Conservation (phyloP, 139 green algal species). For the Pleodorina starrii region DNA sequence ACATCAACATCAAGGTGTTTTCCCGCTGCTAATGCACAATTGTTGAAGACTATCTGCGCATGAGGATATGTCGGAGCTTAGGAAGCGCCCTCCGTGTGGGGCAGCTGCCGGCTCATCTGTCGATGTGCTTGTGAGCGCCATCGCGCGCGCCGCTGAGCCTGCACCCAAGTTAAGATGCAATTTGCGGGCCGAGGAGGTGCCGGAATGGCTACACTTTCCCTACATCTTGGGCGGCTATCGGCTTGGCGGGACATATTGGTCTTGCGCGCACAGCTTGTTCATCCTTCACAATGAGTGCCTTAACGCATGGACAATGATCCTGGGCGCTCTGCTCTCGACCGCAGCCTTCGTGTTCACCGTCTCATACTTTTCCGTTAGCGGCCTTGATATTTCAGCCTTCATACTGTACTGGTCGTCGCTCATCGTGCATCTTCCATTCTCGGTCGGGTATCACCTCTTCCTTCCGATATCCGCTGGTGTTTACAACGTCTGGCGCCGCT, state of each 20-base stretch:
- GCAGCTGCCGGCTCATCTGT: not conserved
- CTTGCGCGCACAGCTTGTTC: not conserved
- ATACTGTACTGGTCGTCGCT: not conserved
- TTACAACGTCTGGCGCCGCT: slow-evolving; percentile 13
- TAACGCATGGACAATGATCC: slow-evolving; percentile 12
- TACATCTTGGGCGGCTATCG: not conserved
- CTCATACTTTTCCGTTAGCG: not conserved
- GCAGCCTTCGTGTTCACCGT: not conserved
- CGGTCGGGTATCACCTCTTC: slow-evolving; percentile 11
- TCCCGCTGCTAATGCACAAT: too few relatives aligned
- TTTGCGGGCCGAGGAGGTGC: not conserved
- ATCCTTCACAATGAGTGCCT: not conserved
- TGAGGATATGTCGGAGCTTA: not conserved
- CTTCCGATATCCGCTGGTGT: not conserved
- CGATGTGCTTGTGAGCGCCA: not conserved
- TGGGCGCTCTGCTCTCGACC: not conserved
- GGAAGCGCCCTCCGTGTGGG: not conserved
- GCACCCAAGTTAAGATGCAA: not conserved
- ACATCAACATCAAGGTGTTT: too few relatives aligned
- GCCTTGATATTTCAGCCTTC: not conserved
- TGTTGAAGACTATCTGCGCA: too few relatives aligned
- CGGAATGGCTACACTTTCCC: not conserved
- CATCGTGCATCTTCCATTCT: not conserved
- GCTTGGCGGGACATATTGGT: slow-evolving; percentile 1
- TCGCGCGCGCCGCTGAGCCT: not conserved